phyloP scores from a whole-genome alignment of 352 stramenopile species.

The Pythium angustatum region DNA sequence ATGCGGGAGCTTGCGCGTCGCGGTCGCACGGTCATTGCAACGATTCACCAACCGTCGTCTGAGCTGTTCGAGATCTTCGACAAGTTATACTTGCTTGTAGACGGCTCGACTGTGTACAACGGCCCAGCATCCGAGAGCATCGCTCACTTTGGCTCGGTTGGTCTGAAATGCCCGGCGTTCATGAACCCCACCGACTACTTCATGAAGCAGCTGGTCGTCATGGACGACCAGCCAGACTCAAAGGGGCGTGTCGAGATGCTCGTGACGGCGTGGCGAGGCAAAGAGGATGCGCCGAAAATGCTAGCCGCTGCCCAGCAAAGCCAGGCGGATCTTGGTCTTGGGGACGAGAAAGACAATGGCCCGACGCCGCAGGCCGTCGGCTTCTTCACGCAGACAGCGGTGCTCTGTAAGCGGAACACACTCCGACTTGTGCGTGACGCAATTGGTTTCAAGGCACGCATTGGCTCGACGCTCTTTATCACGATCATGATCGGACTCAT shows the following conservation, averaged over 20 bases:
- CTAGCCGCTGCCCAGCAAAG: constrained; percentile 3
- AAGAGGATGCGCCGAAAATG: constrained; percentile 9
- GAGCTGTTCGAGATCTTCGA: constrained; percentile 64
- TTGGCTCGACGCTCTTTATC: constrained; percentile 37
- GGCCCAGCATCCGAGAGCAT: constrained; percentile 51
- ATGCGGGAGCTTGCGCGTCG: constrained; percentile 67
- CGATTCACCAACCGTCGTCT: constrained; percentile 70
- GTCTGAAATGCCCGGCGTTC: constrained; percentile 50
- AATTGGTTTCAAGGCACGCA: constrained; percentile 28
- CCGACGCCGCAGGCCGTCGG: not conserved
- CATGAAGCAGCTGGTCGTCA: constrained; percentile 52
- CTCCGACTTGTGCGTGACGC: constrained; percentile 34
- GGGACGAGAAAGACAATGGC: constrained; percentile 1
- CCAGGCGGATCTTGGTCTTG: constrained; percentile 2
- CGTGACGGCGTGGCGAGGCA: constrained; percentile 6
- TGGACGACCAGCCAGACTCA: constrained; percentile 11
- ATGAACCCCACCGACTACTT: constrained; percentile 71
- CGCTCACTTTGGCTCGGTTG: constrained; percentile 52
- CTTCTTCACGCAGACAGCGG: constrained; percentile 24
- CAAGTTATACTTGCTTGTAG: constrained; percentile 51
- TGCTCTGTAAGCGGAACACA: constrained; percentile 31
- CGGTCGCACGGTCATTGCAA: constrained; percentile 83
- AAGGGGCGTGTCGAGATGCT: constrained; percentile 20
- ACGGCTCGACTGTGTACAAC: constrained; percentile 53
- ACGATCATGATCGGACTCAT: constrained; percentile 43